Conservation (phyloP, 2,329 filamentous ascomycete species). For the Endocalyx cinctus region DNA sequence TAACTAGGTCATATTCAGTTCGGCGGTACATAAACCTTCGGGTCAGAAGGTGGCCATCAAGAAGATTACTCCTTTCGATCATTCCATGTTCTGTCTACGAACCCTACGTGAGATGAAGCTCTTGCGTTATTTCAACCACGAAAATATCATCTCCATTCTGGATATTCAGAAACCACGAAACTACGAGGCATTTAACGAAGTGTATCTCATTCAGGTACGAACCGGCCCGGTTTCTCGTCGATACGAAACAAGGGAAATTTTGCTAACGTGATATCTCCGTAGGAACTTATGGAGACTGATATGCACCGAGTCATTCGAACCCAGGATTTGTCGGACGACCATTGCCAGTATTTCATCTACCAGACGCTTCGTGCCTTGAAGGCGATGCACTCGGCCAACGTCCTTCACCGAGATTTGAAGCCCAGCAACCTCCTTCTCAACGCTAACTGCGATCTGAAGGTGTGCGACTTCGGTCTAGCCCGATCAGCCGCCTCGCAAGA, state of each 20-base stretch:
- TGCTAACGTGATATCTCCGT: conserved; percentile 12
- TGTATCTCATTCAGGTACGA: conserved; percentile 95
- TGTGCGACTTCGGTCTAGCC: conserved; percentile 96
- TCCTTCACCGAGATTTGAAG: conserved; percentile 94
- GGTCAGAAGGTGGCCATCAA: conserved; percentile 99
- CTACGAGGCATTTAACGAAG: conserved; percentile 94
- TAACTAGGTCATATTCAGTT: no score
- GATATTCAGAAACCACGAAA: conserved; percentile 97
- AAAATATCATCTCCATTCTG: conserved; percentile 99
- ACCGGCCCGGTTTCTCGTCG: no score
- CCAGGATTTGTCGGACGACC: conserved; percentile 96
- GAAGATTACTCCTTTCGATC: conserved; percentile 99
- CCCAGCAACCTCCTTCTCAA: conserved; percentile 95
- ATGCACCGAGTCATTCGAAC: conserved; percentile 99
- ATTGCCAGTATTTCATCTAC: conserved; percentile 99
- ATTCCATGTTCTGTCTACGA: conserved; percentile 97
- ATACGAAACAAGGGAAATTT: no score
- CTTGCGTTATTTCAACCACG: conserved; percentile 97
- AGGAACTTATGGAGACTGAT: conserved; percentile 99
- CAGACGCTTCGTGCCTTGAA: conserved; percentile 96
- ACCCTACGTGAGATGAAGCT: conserved; percentile 99
- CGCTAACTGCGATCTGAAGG: conserved; percentile 97
- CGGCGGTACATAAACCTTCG: conserved; percentile 95
- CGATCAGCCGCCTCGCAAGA: conserved; percentile 94
- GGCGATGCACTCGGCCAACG: conserved; percentile 98